These are phyloP conservation scores for Pichia cabralensis DNA, from an alignment of 805 yeast genomes.

Conservation along the genomic window DNA sequence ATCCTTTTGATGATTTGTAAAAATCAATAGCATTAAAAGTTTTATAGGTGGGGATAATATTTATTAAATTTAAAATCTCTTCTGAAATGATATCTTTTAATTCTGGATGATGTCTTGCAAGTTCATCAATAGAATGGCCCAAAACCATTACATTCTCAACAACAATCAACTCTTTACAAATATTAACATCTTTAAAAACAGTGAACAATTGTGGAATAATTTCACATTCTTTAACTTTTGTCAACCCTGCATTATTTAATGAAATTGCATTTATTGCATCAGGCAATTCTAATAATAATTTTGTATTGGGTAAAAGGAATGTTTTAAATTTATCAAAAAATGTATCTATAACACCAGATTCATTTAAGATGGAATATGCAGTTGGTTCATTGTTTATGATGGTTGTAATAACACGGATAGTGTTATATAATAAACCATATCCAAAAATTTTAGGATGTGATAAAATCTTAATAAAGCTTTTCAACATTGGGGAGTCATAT, in stretches of 20 bases:
- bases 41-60: constrained; percentile 32
- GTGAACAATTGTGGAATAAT: constrained; percentile 36
- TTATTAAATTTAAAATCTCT: constrained; percentile 37
- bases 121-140: constrained; percentile 67
- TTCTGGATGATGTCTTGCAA: constrained; percentile 74
- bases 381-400: constrained; percentile 90
- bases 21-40: constrained; percentile 33
- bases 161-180: constrained; percentile 44
- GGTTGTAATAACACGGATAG: constrained; percentile 53
- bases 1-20: constrained; percentile 30
- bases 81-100: constrained; percentile 49
- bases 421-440: constrained; percentile 45
- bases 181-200: constrained; percentile 37
- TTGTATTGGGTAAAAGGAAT: constrained; percentile 47
- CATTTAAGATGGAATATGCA: constrained; percentile 69
- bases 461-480: constrained; percentile 49
- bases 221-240: constrained; percentile 35
- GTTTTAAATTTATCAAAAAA: constrained; percentile 47
- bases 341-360: constrained; percentile 61
- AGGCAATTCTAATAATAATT: constrained; percentile 51
- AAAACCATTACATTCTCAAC: constrained; percentile 44
- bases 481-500: constrained; percentile 73
- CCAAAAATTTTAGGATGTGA: constrained; percentile 56
- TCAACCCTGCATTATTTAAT: constrained; percentile 62
- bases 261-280: constrained; percentile 78